phyloP scores from a whole-genome alignment of 352 stramenopile species.

The Globisporangium sylvaticum region DNA sequence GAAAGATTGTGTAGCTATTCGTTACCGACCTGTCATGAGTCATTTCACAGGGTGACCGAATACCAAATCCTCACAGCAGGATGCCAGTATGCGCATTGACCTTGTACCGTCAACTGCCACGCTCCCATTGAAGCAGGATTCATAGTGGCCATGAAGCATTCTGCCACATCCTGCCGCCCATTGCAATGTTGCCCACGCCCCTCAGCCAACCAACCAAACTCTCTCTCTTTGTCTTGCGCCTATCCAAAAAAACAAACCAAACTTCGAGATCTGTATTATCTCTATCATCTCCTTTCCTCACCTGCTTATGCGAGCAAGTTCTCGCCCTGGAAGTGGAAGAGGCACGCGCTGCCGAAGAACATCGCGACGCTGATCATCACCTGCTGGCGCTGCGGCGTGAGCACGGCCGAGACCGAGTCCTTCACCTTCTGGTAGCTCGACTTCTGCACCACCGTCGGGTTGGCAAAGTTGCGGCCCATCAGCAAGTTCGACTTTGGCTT shows the following conservation, averaged over 20 bases:
- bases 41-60: too few relatives aligned
- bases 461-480: constrained; percentile 42
- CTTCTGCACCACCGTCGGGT: constrained; percentile 43
- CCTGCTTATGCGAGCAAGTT: constrained; percentile 68
- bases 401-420: constrained; percentile 51
- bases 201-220: neutral
- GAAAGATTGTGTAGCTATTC: neutral
- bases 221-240: too few relatives aligned
- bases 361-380: constrained; percentile 68
- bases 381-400: constrained; percentile 74
- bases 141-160: neutral
- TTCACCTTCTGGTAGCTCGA: constrained; percentile 62
- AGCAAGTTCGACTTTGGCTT: constrained; percentile 62
- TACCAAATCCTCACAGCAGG: too few relatives aligned
- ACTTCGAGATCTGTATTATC: neutral
- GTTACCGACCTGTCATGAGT: neutral
- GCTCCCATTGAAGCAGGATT: neutral
- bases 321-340: constrained; percentile 84
- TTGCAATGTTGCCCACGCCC: neutral
- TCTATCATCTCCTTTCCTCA: neutral
- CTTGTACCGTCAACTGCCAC: neutral
- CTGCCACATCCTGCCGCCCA: neutral
- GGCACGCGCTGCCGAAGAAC: constrained; percentile 63
- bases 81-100: too few relatives aligned
- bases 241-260: neutral